phyloP scores from a whole-genome alignment of 768 basidiomycete species.

The Rhodotorula diobovata region DNA sequence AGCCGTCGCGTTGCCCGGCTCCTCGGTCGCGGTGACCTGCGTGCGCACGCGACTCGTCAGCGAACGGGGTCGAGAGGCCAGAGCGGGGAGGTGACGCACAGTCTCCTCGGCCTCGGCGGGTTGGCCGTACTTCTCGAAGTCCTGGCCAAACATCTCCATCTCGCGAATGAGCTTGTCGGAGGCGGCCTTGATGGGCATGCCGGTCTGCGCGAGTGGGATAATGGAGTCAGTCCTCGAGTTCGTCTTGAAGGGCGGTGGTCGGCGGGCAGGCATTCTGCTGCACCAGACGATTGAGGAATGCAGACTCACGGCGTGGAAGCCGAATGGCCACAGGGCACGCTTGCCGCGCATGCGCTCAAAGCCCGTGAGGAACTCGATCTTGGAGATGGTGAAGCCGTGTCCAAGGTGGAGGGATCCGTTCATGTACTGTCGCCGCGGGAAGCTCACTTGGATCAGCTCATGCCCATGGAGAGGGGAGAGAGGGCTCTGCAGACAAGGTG shows the following conservation, averaged over 20 bases:
- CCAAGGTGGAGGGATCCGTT: constrained; percentile 95
- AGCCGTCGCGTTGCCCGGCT: constrained; percentile 43
- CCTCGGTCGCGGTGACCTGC: constrained; percentile 48
- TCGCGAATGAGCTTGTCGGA: constrained; percentile 96
- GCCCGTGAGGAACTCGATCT: constrained; percentile 93
- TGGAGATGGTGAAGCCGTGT: constrained; percentile 96
- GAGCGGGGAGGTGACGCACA: constrained; percentile 32
- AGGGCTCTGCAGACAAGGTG: neutral
- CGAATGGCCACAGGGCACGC: constrained; percentile 91
- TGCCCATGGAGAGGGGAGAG: neutral
- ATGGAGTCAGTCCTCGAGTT: neutral
- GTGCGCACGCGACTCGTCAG: too few species aligned
- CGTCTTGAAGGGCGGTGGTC: too few species aligned
- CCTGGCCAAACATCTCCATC: constrained; percentile 86
- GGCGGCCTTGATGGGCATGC: constrained; percentile 99
- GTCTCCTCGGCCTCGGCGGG: constrained; percentile 49
- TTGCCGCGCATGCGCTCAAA: constrained; percentile 94
- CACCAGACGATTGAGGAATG: too few species aligned
- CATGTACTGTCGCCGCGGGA: constrained; percentile 63
- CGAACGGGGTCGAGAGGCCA: neutral
- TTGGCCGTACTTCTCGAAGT: constrained; percentile 68
- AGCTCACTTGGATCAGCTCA: neutral
- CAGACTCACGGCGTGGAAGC: constrained; percentile 66
- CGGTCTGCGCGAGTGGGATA: constrained; percentile 53
- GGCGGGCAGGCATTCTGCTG: too few species aligned